Evolutionary conservation across 208 protist genomes (phyloP), one percentile per base, ranked within the genome.

Genomic region (Angomonas deanei): DNA sequence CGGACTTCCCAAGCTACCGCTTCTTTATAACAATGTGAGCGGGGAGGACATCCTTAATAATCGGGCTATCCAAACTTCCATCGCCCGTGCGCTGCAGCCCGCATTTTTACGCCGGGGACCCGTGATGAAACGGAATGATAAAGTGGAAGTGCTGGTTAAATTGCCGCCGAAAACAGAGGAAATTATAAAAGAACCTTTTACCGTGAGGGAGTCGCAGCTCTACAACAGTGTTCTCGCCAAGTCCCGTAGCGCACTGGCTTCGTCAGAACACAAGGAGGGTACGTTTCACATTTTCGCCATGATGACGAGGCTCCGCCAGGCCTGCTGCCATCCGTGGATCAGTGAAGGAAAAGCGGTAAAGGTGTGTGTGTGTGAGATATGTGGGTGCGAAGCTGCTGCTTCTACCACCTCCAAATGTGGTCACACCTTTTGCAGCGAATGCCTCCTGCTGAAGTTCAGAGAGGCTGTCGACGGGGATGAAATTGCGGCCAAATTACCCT

Each of bases 301-400:
- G 81, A 91, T 98, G 82, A 92, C 92, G 23, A 78, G 88, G n/a
- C 81, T 98, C 13, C 88, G 93, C 19, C 94, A 97, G 60, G 88
- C 86, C 8, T 97, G 92, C 75, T 93, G 88, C 55, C 94, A 98
- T 68, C 84, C 85, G 27, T 96, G 83, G 83, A 90, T 97, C 32
- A 88, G 82, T 49, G 62, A 90, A 36, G 83, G 83, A 2, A 59
- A 70, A 5, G 80, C 79, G 3, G 17, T 93, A n/a, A 61, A 77
- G 48, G 63, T 92, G 0, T 78, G 70, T 8, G 64, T 96, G 1
- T 95, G 92, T 58, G 86, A 79, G 1, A 87, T 94, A 31, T 95
- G 89, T 63, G 82, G 83, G 52, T 72, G 54, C 34, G 90, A 94
- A 34, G 83, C 84, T 4, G 71, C 64, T 0, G 27, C 68, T 0